These are phyloP conservation scores for Mortierella sp. DNA, from an alignment of 371 early-diverging fungal species.

Conservation along the genomic window DNA sequence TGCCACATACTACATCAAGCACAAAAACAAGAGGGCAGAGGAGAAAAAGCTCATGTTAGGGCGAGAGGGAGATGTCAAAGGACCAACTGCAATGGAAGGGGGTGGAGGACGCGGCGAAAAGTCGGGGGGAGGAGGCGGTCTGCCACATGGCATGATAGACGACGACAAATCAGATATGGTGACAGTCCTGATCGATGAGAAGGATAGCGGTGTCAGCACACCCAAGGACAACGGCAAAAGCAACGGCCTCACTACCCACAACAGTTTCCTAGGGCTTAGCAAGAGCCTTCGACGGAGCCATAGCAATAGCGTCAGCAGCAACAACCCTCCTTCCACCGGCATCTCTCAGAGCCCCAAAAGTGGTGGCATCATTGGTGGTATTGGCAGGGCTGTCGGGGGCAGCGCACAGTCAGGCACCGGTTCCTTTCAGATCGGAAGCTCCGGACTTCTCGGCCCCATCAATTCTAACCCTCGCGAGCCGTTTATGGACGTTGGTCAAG, in stretches of 20 bases:
- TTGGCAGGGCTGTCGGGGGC: conserved; percentile 24
- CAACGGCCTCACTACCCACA: no score
- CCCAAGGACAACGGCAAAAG: no score
- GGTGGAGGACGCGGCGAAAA: not conserved
- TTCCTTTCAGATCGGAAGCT: conserved; percentile 6
- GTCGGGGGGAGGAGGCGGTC: no score
- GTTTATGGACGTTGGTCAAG: conserved; percentile 22
- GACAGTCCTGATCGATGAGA: conserved; percentile 9
- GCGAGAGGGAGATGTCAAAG: not conserved
- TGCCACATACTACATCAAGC: conserved; percentile 26
- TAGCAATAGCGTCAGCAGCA: not conserved
- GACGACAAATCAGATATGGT: conserved; percentile 12
- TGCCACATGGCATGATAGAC: not conserved
- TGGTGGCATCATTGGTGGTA: conserved; percentile 20
- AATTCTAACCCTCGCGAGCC: not conserved
- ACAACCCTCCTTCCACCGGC: not conserved
- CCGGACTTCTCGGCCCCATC: conserved; percentile 10
- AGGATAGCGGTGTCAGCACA: not conserved
- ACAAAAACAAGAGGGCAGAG: conserved; percentile 32
- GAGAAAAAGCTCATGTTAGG: conserved; percentile 13
- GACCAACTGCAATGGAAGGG: not conserved
- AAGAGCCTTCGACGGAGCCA: not conserved
- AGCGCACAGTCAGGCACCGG: conserved; percentile 15
- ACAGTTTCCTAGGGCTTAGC: no score
- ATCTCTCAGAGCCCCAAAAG: conserved; percentile 7